A percentile compares a stretch with the other conserved stretches of the same genome.
Conservation (phyloP, 768 basidiomycete species). For the Phylloporus scabripes region DNA sequence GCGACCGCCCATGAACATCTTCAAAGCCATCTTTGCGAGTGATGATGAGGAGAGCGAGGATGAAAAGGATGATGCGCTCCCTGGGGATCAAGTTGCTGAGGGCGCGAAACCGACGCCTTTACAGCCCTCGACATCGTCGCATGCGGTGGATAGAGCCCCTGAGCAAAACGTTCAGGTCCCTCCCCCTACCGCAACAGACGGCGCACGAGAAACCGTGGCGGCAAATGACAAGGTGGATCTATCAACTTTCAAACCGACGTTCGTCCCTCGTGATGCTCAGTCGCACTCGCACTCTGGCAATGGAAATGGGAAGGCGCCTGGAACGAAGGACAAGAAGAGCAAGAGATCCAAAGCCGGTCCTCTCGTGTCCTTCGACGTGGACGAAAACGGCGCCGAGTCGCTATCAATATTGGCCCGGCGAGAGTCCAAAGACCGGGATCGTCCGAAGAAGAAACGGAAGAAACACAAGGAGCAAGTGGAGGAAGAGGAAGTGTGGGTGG, state of each 20-base stretch:
- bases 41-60: constrained; percentile 84
- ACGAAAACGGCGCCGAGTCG: constrained; percentile 50
- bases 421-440: constrained; percentile 33
- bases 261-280: constrained; percentile 50
- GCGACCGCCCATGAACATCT: constrained; percentile 85
- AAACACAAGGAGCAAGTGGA: constrained; percentile 37
- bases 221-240: constrained; percentile 41
- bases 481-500: constrained; percentile 63
- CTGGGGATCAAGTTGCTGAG: neutral
- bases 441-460: constrained; percentile 41
- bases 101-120: constrained; percentile 1
- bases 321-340: constrained; percentile 43
- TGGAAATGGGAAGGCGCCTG: constrained; percentile 36
- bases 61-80: constrained; percentile 37
- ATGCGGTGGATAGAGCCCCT: neutral
- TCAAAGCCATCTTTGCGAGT: constrained; percentile 97
- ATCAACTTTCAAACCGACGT: constrained; percentile 83
- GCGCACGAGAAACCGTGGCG: neutral
- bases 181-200: neutral
- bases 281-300: constrained; percentile 30
- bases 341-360: constrained; percentile 43
- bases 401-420: constrained; percentile 26
- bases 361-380: constrained; percentile 74
- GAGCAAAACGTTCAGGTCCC: neutral
- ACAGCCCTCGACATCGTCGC: constrained; percentile 12